Evolutionary conservation across 2,329 filamentous ascomycete genomes (phyloP).

Genomic region (Falciphora oryzae): DNA sequence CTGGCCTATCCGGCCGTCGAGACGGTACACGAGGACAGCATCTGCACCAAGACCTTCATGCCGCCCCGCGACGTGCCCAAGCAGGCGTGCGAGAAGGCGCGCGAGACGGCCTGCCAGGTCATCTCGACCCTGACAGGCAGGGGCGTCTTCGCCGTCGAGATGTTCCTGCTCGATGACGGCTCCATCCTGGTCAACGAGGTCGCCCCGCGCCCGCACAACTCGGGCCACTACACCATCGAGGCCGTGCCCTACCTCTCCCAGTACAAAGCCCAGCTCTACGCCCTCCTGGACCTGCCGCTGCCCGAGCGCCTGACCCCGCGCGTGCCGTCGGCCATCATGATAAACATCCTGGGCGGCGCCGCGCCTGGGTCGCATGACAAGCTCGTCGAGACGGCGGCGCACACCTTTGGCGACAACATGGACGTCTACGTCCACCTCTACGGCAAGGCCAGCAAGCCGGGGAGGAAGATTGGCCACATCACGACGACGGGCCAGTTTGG

Average conservation of each 20-base stretch:
- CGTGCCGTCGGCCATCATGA: slow-evolving; percentile 64
- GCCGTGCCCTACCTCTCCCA: slow-evolving; percentile 81
- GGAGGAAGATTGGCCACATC: slow-evolving; percentile 93
- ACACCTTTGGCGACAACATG: slow-evolving; percentile 36
- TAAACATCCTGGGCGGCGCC: slow-evolving; percentile 73
- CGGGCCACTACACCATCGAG: slow-evolving; percentile 93
- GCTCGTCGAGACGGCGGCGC: slow-evolving; percentile 41
- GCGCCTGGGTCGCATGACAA: slow-evolving; percentile 53
- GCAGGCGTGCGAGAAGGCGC: slow-evolving; percentile 57
- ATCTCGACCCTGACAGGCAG: slow-evolving; percentile 77
- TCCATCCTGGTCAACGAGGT: slow-evolving; percentile 79
- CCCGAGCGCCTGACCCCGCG: slow-evolving; percentile 49
- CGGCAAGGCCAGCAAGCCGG: slow-evolving; percentile 80
- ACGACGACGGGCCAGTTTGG: slow-evolving; percentile 58
- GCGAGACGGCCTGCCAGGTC: slow-evolving; percentile 72
- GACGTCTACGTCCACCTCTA: slow-evolving; percentile 74
- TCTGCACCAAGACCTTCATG: slow-evolving; percentile 88
- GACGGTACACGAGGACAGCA: slow-evolving; percentile 90
- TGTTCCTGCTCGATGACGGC: slow-evolving; percentile 78
- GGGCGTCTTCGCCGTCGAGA: slow-evolving; percentile 93
- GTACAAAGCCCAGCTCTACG: slow-evolving; percentile 82
- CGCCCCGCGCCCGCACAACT: slow-evolving; percentile 78
- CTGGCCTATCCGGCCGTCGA: slow-evolving; percentile 86
- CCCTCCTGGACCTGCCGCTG: slow-evolving; percentile 65
- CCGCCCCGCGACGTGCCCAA: slow-evolving; percentile 68